phyloP scores from a whole-genome alignment of 371 early-diverging fungal species.

The Mortierella sp. region DNA sequence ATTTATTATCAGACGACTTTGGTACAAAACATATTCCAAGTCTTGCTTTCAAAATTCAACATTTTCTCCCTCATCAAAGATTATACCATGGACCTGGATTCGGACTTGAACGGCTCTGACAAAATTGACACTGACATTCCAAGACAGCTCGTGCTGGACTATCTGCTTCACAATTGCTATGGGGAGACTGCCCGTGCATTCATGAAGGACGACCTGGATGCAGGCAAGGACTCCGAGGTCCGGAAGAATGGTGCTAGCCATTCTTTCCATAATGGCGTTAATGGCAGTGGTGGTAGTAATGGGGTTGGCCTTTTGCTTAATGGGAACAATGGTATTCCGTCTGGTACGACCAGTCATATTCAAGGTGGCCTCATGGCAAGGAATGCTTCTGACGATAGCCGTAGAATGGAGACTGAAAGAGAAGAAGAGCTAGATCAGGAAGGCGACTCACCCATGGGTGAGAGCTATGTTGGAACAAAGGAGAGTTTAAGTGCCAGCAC shows the following conservation, averaged over 20 bases:
- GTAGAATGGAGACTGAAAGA: conserved; percentile 32
- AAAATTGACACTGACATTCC: conserved; percentile 53
- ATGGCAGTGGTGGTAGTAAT: conserved; percentile 15
- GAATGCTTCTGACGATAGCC: conserved; percentile 35
- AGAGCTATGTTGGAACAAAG: conserved; percentile 17
- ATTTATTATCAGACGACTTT: neutral
- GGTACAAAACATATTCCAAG: neutral
- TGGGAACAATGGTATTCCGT: conserved; percentile 8
- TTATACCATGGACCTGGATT: conserved; percentile 49
- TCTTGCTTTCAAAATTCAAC: too few species aligned
- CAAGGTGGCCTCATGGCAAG: conserved; percentile 43
- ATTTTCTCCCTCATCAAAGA: neutral
- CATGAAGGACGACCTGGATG: conserved; percentile 60
- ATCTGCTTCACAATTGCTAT: conserved; percentile 71
- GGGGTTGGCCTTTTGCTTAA: conserved; percentile 7
- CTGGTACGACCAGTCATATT: conserved; percentile 8
- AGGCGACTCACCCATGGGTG: conserved; percentile 56
- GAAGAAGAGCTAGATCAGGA: conserved; percentile 37
- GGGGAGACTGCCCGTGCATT: conserved; percentile 74
- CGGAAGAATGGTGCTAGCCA: conserved; percentile 8
- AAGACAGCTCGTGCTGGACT: conserved; percentile 63
- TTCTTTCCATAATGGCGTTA: conserved; percentile 8
- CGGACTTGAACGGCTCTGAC: conserved; percentile 37
- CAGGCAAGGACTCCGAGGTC: conserved; percentile 31
- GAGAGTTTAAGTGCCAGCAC: conserved; percentile 25